phyloP scores from a whole-genome alignment of 1,284 basidiomycete species.

The Agaricales sp. region DNA sequence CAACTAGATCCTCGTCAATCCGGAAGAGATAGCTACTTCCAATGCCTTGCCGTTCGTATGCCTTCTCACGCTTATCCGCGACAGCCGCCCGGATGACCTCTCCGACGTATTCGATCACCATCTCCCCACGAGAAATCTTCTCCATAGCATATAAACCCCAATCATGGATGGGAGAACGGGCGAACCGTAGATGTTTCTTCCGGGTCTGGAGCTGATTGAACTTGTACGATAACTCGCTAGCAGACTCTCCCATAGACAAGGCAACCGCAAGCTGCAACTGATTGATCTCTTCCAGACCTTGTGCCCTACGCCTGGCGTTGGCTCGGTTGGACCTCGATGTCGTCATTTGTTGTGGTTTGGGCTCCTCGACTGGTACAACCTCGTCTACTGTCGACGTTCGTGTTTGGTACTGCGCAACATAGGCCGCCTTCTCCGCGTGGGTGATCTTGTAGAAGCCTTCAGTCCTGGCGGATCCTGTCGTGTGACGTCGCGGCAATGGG shows the following conservation, averaged over 20 bases:
- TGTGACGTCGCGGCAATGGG: conserved; percentile 49
- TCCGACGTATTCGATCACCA: conserved; percentile 99
- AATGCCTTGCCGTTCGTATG: conserved; percentile 92
- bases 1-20: conserved; percentile 87
- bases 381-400: conserved; percentile 32
- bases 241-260: conserved; percentile 58
- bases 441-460: conserved; percentile 95
- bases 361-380: conserved; percentile 30
- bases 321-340: conserved; percentile 87
- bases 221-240: conserved; percentile 69
- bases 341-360: conserved; percentile 35
- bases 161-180: conserved; percentile 93
- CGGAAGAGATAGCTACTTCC: conserved; percentile 92
- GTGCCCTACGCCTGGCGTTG: conserved; percentile 85
- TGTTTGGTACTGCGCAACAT: conserved; percentile 70
- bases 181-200: conserved; percentile 97
- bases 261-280: conserved; percentile 68
- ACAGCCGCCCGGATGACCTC: conserved; percentile 94
- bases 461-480: conserved; percentile 79
- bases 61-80: conserved; percentile 94
- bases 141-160: conserved; percentile 98
- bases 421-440: conserved; percentile 84
- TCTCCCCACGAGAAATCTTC: conserved; percentile 87
- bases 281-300: conserved; percentile 94
- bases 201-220: conserved; percentile 97